Percentiles rank a stretch among this genome's conserved stretches.
These are phyloP conservation scores for Takashimella koratensis DNA, from an alignment of 1,284 basidiomycete species.

Conservation along the genomic window DNA sequence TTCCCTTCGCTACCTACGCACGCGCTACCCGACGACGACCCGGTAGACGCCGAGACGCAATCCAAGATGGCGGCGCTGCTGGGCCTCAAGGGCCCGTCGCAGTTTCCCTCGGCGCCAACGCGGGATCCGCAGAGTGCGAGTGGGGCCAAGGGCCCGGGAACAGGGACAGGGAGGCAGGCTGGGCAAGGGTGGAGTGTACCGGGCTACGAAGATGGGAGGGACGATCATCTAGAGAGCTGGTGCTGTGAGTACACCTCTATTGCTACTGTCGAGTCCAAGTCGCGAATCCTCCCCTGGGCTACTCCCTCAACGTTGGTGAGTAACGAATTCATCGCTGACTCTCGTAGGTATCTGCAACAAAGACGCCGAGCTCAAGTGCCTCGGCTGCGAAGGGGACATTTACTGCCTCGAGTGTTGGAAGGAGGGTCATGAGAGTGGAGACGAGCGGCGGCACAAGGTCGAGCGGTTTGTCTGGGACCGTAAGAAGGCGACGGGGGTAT, in stretches of 20 bases:
- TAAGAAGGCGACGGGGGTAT: no score
- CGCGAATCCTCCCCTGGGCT: no score
- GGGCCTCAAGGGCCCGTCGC: constrained; percentile 23
- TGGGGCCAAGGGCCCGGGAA: constrained; percentile 2
- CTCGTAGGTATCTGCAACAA: constrained; percentile 46
- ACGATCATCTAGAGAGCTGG: constrained; percentile 44
- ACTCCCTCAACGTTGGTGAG: no score
- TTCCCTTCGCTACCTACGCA: constrained; percentile 1
- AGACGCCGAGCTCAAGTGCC: constrained; percentile 40
- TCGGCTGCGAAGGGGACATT: constrained; percentile 40
- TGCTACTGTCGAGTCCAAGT: no score
- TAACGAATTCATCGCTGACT: no score
- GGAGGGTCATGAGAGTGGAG: constrained; percentile 32
- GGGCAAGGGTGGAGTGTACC: constrained; percentile 33
- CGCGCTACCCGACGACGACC: constrained; percentile 11
- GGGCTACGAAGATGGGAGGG: constrained; percentile 33
- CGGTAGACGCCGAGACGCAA: constrained; percentile 15
- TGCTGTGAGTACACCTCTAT: constrained; percentile 48
- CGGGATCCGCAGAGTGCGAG: background rate
- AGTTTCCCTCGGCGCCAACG: constrained; percentile 16
- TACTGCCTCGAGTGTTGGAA: constrained; percentile 42
- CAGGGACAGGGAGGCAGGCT: constrained; percentile 2
- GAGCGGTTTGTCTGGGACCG: constrained; percentile 21
- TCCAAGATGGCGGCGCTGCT: constrained; percentile 26
- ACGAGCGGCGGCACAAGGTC: constrained; percentile 29